Conservation (phyloP, 2,329 filamentous ascomycete genomes). For the Alternaria alternata region DNA sequence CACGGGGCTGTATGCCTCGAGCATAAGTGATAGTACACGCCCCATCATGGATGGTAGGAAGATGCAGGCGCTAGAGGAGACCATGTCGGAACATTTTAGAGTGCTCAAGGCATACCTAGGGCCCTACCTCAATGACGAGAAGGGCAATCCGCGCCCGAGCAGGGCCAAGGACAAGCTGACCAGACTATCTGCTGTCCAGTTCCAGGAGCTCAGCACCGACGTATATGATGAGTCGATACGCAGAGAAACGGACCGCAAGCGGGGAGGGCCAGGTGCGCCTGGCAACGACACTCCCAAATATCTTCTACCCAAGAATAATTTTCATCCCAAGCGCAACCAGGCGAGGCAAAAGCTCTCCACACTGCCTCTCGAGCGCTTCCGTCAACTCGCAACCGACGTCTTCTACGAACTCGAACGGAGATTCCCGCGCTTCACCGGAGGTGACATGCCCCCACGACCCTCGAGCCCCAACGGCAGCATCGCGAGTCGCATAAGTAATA, state of each 20-base stretch:
- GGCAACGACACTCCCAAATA: conserved; percentile 62
- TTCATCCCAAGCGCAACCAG: conserved; percentile 97
- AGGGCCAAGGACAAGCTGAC: conserved; percentile 94
- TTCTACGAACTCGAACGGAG: conserved; percentile 93
- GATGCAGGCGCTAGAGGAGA: conserved; percentile 68
- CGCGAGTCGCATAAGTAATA: conserved; percentile 61
- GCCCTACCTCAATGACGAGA: conserved; percentile 75
- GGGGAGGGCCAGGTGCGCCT: conserved; percentile 58
- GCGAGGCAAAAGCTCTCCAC: conserved; percentile 95
- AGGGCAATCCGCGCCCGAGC: conserved; percentile 77
- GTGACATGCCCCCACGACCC: conserved; percentile 71
- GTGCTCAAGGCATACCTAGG: conserved; percentile 80
- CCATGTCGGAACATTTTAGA: conserved; percentile 81
- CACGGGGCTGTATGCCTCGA: conserved; percentile 67
- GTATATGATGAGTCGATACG: conserved; percentile 94
- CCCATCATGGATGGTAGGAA: conserved; percentile 64
- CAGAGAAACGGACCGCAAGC: conserved; percentile 71
- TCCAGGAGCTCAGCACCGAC: conserved; percentile 96
- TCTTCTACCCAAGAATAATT: conserved; percentile 83
- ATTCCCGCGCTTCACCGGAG: conserved; percentile 79
- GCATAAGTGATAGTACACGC: conserved; percentile 60
- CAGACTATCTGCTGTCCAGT: conserved; percentile 88
- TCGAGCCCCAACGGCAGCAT: conserved; percentile 70
- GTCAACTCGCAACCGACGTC: conserved; percentile 92
- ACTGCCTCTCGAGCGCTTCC: conserved; percentile 83